A percentile compares a stretch with the other conserved stretches of the same genome.
Evolutionary conservation across 768 basidiomycete genomes (phyloP).

Genomic region (Podaxis carcinomalis): DNA sequence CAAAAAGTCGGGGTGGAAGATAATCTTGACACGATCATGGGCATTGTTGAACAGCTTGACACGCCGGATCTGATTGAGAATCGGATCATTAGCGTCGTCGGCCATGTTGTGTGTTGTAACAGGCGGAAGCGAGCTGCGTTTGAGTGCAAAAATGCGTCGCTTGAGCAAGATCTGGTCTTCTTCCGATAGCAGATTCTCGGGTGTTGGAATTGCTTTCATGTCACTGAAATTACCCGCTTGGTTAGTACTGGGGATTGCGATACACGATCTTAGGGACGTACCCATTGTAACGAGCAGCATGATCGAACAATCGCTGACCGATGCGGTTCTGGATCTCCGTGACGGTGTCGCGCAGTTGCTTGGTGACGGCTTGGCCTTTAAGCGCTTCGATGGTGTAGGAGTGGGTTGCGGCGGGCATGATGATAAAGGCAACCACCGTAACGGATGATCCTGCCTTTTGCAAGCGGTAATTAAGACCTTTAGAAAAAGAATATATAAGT

Average conservation of each 20-base stretch:
- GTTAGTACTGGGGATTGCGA: background rate
- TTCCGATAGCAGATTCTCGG: slow-evolving; percentile 75
- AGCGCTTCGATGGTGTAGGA: slow-evolving; percentile 98
- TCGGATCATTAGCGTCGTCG: slow-evolving; percentile 89
- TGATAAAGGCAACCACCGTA: slow-evolving; percentile 97
- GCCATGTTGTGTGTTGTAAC: slow-evolving; percentile 99
- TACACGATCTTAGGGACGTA: slow-evolving; percentile 28
- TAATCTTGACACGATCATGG: slow-evolving; percentile 91
- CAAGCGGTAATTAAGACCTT: slow-evolving; percentile 47
- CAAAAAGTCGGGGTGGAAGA: slow-evolving; percentile 98
- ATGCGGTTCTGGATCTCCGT: slow-evolving; percentile 93
- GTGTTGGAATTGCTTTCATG: slow-evolving; percentile 66
- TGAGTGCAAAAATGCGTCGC: slow-evolving; percentile 93
- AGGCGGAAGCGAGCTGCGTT: slow-evolving; percentile 91
- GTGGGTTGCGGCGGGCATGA: slow-evolving; percentile 95
- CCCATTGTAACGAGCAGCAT: slow-evolving; percentile 91
- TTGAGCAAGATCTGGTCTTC: slow-evolving; percentile 95
- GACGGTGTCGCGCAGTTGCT: slow-evolving; percentile 93
- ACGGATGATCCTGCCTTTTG: slow-evolving; percentile 60
- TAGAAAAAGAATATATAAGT: slow-evolving; percentile 2
- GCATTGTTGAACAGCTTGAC: slow-evolving; percentile 89
- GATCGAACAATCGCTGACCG: slow-evolving; percentile 89
- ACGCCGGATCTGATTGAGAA: slow-evolving; percentile 90
- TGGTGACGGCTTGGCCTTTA: slow-evolving; percentile 94
- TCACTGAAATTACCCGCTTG: slow-evolving; percentile 40